These are phyloP conservation scores for Cyanidioschyzon merolae DNA, from an alignment of 23 red algal genomes.

Conservation along the genomic window DNA sequence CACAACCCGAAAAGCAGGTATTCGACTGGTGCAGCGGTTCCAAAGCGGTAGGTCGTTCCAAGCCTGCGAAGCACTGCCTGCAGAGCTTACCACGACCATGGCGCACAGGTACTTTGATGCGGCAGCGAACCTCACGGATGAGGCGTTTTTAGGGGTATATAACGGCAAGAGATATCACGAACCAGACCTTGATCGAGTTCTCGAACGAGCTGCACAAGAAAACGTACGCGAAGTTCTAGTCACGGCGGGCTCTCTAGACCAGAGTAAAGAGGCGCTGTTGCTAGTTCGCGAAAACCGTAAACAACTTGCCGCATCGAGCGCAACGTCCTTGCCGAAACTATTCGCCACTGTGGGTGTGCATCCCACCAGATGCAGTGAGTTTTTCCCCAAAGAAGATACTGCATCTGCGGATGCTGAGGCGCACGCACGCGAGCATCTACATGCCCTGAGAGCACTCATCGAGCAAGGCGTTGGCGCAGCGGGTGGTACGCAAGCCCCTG, in stretches of 20 bases:
- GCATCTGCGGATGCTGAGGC: slow-evolving; percentile 15
- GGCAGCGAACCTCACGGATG: slow-evolving; percentile 81
- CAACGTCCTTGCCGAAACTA: slow-evolving; percentile 19
- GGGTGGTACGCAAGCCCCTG: neutral
- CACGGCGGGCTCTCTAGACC: slow-evolving; percentile 64
- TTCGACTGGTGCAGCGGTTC: no score
- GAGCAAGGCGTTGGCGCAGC: neutral
- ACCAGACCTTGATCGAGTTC: slow-evolving; percentile 51
- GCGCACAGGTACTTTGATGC: slow-evolving; percentile 52
- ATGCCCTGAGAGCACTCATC: slow-evolving; percentile 17
- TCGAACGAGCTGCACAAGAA: slow-evolving; percentile 42
- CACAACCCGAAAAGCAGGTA: no score
- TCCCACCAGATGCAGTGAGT: slow-evolving; percentile 50
- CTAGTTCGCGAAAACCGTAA: slow-evolving; percentile 20
- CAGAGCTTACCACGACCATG: no score
- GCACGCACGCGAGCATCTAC: slow-evolving; percentile 24
- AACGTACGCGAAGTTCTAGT: slow-evolving; percentile 52
- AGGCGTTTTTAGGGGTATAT: slow-evolving; percentile 74
- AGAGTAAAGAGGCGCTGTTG: slow-evolving; percentile 41
- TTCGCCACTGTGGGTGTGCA: slow-evolving; percentile 91
- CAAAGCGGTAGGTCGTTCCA: no score
- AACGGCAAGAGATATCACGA: slow-evolving; percentile 49
- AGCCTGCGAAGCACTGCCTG: no score
- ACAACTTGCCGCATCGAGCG: neutral
- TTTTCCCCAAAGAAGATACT: neutral